A percentile compares a stretch with the other conserved stretches of the same genome.
These are phyloP conservation scores for Dictyostelium discoideum DNA, from an alignment of 78 protist species.

Conservation along the genomic window dicty_2.7 NC_007088.5:7379001-7379500, in stretches of 20 bases:
- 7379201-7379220: conserved; percentile 42
- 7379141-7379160: no score
- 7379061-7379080: no score
- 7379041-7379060: no score
- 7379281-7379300: conserved; percentile 33
- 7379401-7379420: background rate
- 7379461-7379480: conserved; percentile 9
- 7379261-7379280: conserved; percentile 69
- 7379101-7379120: no score
- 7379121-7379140: no score
- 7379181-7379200: background rate
- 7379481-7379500: background rate
- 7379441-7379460: conserved; percentile 80
- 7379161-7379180: no score
- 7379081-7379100: no score
- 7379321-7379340: conserved; percentile 48
- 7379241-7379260: conserved; percentile 74
- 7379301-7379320: conserved; percentile 77
- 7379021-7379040: no score
- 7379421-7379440: conserved; percentile 61
- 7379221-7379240: conserved; percentile 81
- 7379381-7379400: conserved; percentile 53
- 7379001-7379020: no score
- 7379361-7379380: conserved; percentile 45
- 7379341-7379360: conserved; percentile 45